A percentile compares a stretch with the other conserved stretches of the same genome.
phyloP scores from a whole-genome alignment of 257 asterid genomes.

The Solanum bulbocastanum region DNA sequence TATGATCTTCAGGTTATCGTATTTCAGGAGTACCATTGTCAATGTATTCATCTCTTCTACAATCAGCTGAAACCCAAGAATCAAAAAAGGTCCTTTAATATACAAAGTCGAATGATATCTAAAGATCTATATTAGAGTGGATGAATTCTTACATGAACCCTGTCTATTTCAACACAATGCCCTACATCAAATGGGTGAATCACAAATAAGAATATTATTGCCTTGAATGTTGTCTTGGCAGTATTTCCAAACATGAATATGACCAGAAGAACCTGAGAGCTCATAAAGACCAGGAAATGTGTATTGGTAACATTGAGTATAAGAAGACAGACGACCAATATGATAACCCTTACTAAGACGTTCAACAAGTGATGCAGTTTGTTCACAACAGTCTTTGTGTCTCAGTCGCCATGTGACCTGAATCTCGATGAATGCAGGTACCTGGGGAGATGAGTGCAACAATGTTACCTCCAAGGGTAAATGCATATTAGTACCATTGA shows the following conservation, averaged over 20 bases:
- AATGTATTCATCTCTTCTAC: constrained; percentile 94
- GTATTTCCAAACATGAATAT: constrained; percentile 91
- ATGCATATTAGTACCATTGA: too few relatives aligned
- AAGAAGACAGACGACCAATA: constrained; percentile 57
- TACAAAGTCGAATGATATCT: neutral
- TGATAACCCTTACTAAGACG: constrained; percentile 35
- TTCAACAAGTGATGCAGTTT: constrained; percentile 76
- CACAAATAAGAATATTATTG: constrained; percentile 78
- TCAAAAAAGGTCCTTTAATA: neutral
- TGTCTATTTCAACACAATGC: constrained; percentile 79
- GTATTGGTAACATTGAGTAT: constrained; percentile 71
- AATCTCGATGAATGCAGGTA: too few relatives aligned
- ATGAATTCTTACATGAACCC: constrained; percentile 51
- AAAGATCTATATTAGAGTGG: neutral
- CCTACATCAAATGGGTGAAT: constrained; percentile 97
- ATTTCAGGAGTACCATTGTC: constrained; percentile 64
- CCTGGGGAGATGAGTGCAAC: too few relatives aligned
- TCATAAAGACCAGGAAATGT: constrained; percentile 60
- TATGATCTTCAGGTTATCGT: constrained; percentile 59
- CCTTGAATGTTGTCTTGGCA: constrained; percentile 81
- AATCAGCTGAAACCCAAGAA: constrained; percentile 50
- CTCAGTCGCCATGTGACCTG: neutral
- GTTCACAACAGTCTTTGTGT: constrained; percentile 87
- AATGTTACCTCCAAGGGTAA: too few relatives aligned
- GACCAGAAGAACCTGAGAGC: constrained; percentile 77